Conservation (phyloP, 1,139 yeast genomes). For the Candida sanyaensis region DNA sequence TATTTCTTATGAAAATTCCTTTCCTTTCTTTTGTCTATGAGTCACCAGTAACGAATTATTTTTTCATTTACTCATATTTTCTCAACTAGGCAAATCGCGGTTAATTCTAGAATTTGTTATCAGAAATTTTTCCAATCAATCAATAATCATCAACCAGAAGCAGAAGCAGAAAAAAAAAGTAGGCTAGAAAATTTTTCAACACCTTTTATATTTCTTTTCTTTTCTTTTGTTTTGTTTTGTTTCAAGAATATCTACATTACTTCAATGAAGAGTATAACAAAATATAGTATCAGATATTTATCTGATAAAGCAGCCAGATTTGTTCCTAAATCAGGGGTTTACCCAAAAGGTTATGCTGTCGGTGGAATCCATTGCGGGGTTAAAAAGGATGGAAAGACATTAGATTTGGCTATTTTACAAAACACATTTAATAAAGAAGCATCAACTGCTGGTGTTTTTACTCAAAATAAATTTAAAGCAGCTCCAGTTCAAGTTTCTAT, state of each 20-base stretch:
- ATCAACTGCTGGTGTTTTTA: constrained; percentile 80
- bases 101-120: neutral
- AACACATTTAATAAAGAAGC: constrained; percentile 72
- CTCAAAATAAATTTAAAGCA: constrained; percentile 91
- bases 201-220: too few relatives aligned
- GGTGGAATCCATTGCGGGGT: constrained; percentile 90
- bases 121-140: neutral
- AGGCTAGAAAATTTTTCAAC: too few relatives aligned
- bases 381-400: constrained; percentile 64
- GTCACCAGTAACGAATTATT: neutral
- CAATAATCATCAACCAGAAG: too few relatives aligned
- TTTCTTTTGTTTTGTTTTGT: too few relatives aligned
- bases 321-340: constrained; percentile 77
- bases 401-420: constrained; percentile 78
- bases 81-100: constrained; percentile 9
- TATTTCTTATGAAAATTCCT: too few relatives aligned
- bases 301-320: constrained; percentile 60
- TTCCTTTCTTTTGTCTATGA: too few relatives aligned
- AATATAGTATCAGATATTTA: constrained; percentile 20
- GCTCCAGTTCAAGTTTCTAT: constrained; percentile 89
- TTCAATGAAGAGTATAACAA: neutral
- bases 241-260: too few relatives aligned
- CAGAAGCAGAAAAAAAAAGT: too few relatives aligned
- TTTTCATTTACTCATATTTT: neutral
- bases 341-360: constrained; percentile 83